phyloP scores from a whole-genome alignment of 2,329 filamentous ascomycete species.

The Phyllosticta capitalensis region DNA sequence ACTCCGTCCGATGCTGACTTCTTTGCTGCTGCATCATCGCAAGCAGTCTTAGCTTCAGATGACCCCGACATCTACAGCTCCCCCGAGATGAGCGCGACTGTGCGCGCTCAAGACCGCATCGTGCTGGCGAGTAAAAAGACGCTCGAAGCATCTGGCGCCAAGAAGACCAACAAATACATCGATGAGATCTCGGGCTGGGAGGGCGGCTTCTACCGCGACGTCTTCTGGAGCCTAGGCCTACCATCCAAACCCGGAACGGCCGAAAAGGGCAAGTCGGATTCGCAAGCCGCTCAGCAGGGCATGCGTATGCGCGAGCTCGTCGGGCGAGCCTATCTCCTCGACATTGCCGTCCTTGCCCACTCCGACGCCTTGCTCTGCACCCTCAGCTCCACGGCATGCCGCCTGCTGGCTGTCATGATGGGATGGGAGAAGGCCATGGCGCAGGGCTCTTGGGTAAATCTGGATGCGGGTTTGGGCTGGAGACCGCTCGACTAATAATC shows the following conservation, averaged over 20 bases:
- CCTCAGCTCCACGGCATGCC: conserved; percentile 58
- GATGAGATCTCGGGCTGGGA: conserved; percentile 79
- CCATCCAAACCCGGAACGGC: conserved; percentile 32
- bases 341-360: conserved; percentile 62
- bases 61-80: conserved; percentile 66
- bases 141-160: conserved; percentile 31
- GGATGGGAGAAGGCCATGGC: conserved; percentile 55
- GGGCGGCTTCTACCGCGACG: conserved; percentile 71
- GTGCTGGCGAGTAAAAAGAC: conserved; percentile 57
- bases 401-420: conserved; percentile 74
- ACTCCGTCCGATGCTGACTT: not conserved
- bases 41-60: conserved; percentile 64
- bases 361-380: conserved; percentile 67
- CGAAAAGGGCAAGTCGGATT: conserved; percentile 17
- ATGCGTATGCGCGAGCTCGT: conserved; percentile 62
- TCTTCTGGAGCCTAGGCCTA: conserved; percentile 69
- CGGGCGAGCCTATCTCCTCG: conserved; percentile 72
- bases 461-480: conserved; percentile 29
- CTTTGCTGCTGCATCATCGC: conserved; percentile 22
- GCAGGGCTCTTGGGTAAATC: conserved; percentile 1
- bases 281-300: conserved; percentile 35
- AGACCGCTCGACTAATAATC: conserved; percentile 27
- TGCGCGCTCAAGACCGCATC: conserved; percentile 66
- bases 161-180: conserved; percentile 48
- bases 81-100: conserved; percentile 46